Conservation (phyloP, 2,329 filamentous ascomycete genomes). For the Trichoderma atroviride region DNA sequence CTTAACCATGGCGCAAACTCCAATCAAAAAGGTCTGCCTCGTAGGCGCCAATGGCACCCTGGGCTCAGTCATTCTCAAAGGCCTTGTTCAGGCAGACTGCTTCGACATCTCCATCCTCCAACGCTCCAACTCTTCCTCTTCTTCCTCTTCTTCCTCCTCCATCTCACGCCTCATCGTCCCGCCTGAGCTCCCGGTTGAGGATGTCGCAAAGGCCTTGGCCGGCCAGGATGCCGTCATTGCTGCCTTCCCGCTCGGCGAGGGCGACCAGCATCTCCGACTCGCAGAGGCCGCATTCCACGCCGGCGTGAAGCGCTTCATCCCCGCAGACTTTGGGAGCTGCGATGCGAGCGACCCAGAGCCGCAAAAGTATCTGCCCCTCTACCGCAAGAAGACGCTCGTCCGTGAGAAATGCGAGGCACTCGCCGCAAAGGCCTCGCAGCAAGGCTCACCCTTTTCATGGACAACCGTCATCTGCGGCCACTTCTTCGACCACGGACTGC, state of each 20-base stretch:
- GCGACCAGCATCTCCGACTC: constrained; percentile 50
- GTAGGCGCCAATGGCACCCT: constrained; percentile 45
- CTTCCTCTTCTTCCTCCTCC: constrained; percentile 31
- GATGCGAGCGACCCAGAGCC: constrained; percentile 43
- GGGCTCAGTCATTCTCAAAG: constrained; percentile 43
- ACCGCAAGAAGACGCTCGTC: constrained; percentile 41
- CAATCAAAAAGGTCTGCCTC: constrained; percentile 39
- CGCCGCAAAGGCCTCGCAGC: constrained; percentile 35
- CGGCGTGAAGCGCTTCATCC: constrained; percentile 64
- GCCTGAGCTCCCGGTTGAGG: constrained; percentile 37
- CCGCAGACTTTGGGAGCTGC: constrained; percentile 57
- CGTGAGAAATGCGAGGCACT: constrained; percentile 38
- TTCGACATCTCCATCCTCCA: constrained; percentile 60
- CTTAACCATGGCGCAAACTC: constrained; percentile 12
- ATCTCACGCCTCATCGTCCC: constrained; percentile 34
- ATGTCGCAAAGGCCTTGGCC: constrained; percentile 51
- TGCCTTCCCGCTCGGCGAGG: constrained; percentile 44
- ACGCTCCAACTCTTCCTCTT: constrained; percentile 45
- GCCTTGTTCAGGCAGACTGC: constrained; percentile 40
- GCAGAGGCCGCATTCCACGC: constrained; percentile 61
- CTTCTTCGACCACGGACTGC: constrained; percentile 52
- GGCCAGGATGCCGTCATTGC: constrained; percentile 61
- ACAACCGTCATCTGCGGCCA: constrained; percentile 48
- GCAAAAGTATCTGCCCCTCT: constrained; percentile 39
- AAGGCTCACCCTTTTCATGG: constrained; percentile 51